Conservation (phyloP, 2,329 filamentous ascomycete genomes). For the Microdochium nivale region DNA sequence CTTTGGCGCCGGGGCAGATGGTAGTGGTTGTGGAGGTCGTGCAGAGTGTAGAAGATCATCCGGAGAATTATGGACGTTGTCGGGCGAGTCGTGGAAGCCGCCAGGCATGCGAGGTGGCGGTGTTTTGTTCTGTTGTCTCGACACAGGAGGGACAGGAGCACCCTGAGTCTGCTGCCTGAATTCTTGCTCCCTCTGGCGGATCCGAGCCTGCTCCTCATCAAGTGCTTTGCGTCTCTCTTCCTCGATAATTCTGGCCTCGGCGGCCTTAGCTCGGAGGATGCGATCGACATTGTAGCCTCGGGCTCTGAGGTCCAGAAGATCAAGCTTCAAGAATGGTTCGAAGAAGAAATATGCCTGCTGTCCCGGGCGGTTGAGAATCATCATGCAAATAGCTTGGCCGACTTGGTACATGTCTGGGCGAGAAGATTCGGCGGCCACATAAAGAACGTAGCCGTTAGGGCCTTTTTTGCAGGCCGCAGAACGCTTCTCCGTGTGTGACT, state of each 20-base stretch:
- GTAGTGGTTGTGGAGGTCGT: constrained; percentile 19
- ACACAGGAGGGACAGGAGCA: constrained; percentile 24
- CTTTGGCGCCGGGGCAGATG: constrained; percentile 30
- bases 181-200: constrained; percentile 45
- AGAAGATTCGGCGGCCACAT: constrained; percentile 54
- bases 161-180: constrained; percentile 37
- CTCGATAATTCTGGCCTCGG: constrained; percentile 80
- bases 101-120: constrained; percentile 59
- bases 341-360: constrained; percentile 86
- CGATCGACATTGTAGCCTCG: constrained; percentile 96
- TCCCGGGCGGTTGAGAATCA: constrained; percentile 73
- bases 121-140: constrained; percentile 29
- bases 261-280: constrained; percentile 79
- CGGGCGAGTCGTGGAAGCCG: constrained; percentile 45
- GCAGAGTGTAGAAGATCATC: constrained; percentile 29
- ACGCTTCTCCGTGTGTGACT: constrained; percentile 65
- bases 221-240: constrained; percentile 68
- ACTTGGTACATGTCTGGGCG: constrained; percentile 85
- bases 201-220: constrained; percentile 61
- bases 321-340: constrained; percentile 81
- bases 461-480: constrained; percentile 59
- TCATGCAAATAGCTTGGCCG: constrained; percentile 73
- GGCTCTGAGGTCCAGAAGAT: constrained; percentile 70
- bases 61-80: constrained; percentile 37
- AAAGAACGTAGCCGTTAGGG: constrained; percentile 56